Evolutionary conservation across 1,284 basidiomycete species (phyloP), one percentile per base, ranked within the genome.

Genomic region (Hymenochaete sp.): DNA sequence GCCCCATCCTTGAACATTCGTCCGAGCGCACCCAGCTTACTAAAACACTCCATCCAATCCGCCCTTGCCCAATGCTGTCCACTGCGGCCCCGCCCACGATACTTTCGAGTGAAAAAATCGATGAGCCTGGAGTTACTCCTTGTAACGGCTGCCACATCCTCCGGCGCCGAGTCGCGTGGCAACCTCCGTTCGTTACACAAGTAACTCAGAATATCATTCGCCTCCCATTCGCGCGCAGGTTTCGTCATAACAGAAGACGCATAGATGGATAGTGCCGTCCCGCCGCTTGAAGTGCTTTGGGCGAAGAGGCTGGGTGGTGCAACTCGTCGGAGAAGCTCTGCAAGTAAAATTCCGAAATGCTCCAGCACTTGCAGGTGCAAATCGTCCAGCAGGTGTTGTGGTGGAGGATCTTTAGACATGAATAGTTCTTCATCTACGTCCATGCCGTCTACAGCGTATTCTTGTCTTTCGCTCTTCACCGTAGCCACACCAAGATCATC

Each of bases 41-140:
- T 55, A 49, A 82, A 58, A 24, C 64, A 72, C 21, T 70, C 64
- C 49, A 68, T 62, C 82, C 84, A 87, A 53, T 77, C 79, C 42
- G 67, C 63, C 42, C 71, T 65, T 11, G 79, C 67, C 83, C 83
- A 87, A 52, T 86, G 80, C 55, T 77, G 73, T 3, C 82, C 83
- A 21, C 71, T 61, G 31, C 78, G 67, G 0, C 77, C 79, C 19
- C 48, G 55, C 22, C 59, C 61, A 32, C 63, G 56, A 50, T 72
- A 71, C 42, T 75, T 69, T 45, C 63, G 60, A 40, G 64, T 66
- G 44, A 82, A 59, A 58, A 84, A 80, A 28, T 65, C 57, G 24
- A 67, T 69, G 33, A 74, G 56, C 8, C 67, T 61, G 24, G 79
- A 41, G 43, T 43, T 27, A 44, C 48, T 46, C 49, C 32, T 27